Base-by-base conservation (phyloP, 139 green algal genomes). In the Chlorella sp. region DNA sequence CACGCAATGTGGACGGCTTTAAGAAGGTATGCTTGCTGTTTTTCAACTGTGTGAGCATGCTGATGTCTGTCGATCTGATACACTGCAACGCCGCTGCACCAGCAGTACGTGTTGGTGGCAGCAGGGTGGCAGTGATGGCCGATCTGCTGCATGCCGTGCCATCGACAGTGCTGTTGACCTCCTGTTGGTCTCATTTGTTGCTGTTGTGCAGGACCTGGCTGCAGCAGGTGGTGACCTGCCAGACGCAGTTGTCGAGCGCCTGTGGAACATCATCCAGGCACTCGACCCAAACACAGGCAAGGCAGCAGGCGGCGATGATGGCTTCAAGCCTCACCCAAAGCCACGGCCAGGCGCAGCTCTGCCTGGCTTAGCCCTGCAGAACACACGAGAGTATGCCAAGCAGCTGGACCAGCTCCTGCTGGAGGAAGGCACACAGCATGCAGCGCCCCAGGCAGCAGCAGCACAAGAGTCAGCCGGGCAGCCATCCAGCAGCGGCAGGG, bases 211-310 rank as follows among this genome's bases (percentile, higher is more conserved):
- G 65, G 78, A 75, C 17, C 77, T 99, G 31, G 74, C 76, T 6
- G 79, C 92, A 59, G 94, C n/a, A n/a, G n/a, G 91, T 22, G 90
- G 89, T 2, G 89, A 96, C 30, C 74, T 98, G 71, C 88, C 90
- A 36, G 83, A 90, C 26, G 69, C 82, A 17, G 83, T 99, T 36
- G 87, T 93, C 20, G 88, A 94, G 29, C 94, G 87, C 1, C 84
- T 99, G 20, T 95, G 95, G 86, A 85, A 65, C 61, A 91, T 98
- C 74, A 95, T 97, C 69, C 78, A 91, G 69, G 77, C 79, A 3
- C 70, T 96, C 22, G 49, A 32, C 3, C 29, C 72, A 27, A 27
- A 62, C 74, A 42, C 78, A 29, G 67, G 35, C 65, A 30, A 20
- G 22, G 49, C 24, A 29, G 36, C 29, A 2, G 26, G 49, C 31